Base-by-base conservation (phyloP, 1,139 yeast species). In the Williopsis jadinii region DNA sequence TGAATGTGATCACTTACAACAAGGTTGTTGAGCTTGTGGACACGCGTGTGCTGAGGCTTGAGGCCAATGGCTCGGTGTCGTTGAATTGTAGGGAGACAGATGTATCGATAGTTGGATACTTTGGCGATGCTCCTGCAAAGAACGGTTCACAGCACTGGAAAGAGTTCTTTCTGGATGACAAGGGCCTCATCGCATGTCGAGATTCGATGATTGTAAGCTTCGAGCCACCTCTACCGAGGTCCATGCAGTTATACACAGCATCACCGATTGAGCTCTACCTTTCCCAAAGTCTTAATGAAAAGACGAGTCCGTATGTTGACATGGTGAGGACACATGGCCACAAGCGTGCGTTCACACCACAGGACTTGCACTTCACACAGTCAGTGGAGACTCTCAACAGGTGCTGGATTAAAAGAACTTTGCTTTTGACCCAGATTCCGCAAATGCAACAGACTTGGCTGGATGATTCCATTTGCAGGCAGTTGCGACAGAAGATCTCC, bases 171-270 rank as follows among this genome's bases (percentile, higher is more conserved):
- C 6, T 19, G 24, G 24, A 19, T 19, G 24, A 19, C 24, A 19
- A 19, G 24, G 24, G 24, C 24, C 24, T 19, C 24, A 19, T 19
- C 24, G 24, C 24, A 19, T 19, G 24, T 19, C 24, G 29, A 5
- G 29, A 35, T 27, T 13, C 63, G 36, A 68, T 68, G 28, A 56
- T 86, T 2, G 67, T 90, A 2, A 53, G 74, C 13, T 90, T 80
- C 59, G 75, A 76, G 30, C 85, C 95, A 1, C 97, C 97, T 0
- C 73, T 76, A 39, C 78, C 84, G 26, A 69, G 70, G 35, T 73
- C 77, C 46, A 73, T 92, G 70, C 96, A 90, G 54, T 87, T 84
- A 59, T 84, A 80, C 51, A 81, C 97, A 0, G 62, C 84, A 5
- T 67, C 71, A 24, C 95, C 97, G 0, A 84, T 83, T 33, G 68